These are phyloP conservation scores for Platanthera guangdongensis DNA, from an alignment of 106 monocot genomes.

Conservation along the genomic window DNA sequence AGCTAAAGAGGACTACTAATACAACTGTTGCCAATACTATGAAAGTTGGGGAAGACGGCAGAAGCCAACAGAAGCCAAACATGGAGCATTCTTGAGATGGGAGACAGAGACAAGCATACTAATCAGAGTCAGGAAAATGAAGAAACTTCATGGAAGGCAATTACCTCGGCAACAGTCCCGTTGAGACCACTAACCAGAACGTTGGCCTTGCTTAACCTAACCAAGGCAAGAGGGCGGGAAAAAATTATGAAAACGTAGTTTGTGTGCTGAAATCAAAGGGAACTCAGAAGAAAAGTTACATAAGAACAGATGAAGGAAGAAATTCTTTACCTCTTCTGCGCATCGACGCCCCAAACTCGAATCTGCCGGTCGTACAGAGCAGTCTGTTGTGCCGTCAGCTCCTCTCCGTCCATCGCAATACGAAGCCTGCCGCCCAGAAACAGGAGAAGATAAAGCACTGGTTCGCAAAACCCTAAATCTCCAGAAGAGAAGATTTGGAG, in stretches of 20 bases:
- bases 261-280: neutral
- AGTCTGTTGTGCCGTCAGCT: slow-evolving; percentile 85
- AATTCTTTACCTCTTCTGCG: slow-evolving; percentile 53
- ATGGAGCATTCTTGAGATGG: neutral
- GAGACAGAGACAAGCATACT: neutral
- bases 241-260: neutral
- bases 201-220: slow-evolving; percentile 75
- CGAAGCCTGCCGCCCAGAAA: slow-evolving; percentile 13
- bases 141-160: neutral
- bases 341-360: slow-evolving; percentile 89
- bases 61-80: neutral
- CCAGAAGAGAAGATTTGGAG: neutral
- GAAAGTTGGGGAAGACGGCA: no score
- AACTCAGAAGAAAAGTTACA: neutral
- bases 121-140: neutral
- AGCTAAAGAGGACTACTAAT: no score
- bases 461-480: neutral
- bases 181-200: slow-evolving; percentile 65
- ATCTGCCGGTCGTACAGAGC: slow-evolving; percentile 95
- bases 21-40: no score
- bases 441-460: neutral
- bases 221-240: neutral
- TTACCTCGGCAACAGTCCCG: slow-evolving; percentile 72
- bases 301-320: neutral
- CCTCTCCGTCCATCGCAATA: slow-evolving; percentile 57